These are phyloP conservation scores for Solanum virginianum DNA, from an alignment of 257 asterid genomes.

Conservation along the genomic window DNA sequence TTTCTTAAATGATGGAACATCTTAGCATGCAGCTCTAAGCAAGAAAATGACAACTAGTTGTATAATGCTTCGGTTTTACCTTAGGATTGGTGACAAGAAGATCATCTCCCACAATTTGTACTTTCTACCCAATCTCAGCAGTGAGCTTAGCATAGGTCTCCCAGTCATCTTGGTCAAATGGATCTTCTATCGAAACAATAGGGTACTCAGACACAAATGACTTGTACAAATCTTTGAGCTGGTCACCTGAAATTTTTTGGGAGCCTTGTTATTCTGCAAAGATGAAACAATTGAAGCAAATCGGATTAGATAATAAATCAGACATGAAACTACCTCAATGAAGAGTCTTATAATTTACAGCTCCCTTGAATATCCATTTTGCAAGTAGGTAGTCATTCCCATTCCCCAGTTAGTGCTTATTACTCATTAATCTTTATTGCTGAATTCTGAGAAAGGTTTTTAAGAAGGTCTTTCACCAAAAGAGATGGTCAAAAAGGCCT, in stretches of 20 bases:
- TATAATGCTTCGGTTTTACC: slow-evolving; percentile 15
- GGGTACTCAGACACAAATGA: slow-evolving; percentile 81
- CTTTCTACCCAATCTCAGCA: slow-evolving; percentile 57
- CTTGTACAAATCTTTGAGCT: slow-evolving; percentile 92
- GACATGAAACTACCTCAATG: not conserved
- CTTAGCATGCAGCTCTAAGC: not conserved
- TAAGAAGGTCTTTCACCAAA: not conserved
- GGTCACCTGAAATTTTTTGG: slow-evolving; percentile 72
- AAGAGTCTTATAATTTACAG: not conserved
- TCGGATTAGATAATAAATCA: not conserved
- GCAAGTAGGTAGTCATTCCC: not conserved
- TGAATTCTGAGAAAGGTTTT: not conserved
- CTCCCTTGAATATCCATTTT: not conserved
- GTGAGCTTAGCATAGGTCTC: slow-evolving; percentile 64
- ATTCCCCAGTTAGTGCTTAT: not conserved
- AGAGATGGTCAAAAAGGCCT: not conserved
- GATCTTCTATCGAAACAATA: slow-evolving; percentile 93
- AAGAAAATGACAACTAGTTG: not conserved
- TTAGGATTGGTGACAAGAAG: slow-evolving; percentile 94
- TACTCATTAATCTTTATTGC: not conserved
- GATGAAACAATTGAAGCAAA: not conserved
- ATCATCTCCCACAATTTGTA: slow-evolving; percentile 96
- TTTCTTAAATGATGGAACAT: not conserved
- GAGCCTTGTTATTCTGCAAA: slow-evolving; percentile 75
- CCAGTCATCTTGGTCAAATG: slow-evolving; percentile 99